phyloP scores from a whole-genome alignment of 768 basidiomycete genomes.

The Sarcodon aspratus region DNA sequence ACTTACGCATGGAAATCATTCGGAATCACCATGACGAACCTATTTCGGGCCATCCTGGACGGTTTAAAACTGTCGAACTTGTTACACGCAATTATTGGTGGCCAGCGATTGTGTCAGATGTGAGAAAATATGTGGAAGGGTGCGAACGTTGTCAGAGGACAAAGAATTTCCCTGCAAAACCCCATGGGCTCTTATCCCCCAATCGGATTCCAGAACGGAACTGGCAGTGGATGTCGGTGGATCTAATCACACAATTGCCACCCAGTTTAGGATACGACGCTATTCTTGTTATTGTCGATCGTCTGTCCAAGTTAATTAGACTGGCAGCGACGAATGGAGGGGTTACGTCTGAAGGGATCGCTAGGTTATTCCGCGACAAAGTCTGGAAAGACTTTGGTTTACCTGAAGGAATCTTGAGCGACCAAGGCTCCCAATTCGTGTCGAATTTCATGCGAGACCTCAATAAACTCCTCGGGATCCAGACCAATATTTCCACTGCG shows the following conservation, averaged over 20 bases:
- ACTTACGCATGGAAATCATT: too few relatives aligned
- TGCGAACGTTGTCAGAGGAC: too few relatives aligned
- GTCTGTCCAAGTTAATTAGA: background rate
- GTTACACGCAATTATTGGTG: too few relatives aligned
- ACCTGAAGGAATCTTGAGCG: constrained; percentile 1
- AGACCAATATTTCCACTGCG: constrained; percentile 23
- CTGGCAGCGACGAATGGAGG: constrained; percentile 4
- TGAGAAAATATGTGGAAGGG: too few relatives aligned
- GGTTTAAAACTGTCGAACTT: too few relatives aligned
- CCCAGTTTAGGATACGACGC: constrained; percentile 6
- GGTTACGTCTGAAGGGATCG: constrained; percentile 11
- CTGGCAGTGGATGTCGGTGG: background rate
- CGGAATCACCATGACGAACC: too few relatives aligned
- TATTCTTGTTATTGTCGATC: constrained; percentile 10
- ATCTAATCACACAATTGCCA: constrained; percentile 13
- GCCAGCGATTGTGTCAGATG: too few relatives aligned
- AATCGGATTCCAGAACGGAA: too few relatives aligned
- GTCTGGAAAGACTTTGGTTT: constrained; percentile 8
- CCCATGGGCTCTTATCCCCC: too few relatives aligned
- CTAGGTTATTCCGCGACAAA: constrained; percentile 7
- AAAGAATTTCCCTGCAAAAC: too few relatives aligned
- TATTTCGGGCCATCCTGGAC: too few relatives aligned
- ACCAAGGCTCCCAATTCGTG: constrained; percentile 14
- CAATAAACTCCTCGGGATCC: constrained; percentile 18
- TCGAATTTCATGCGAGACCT: constrained; percentile 22